Percentiles rank a stretch among this genome's conserved stretches.
Conservation (phyloP, 306 rosid species). For the Oxytropis ochrocephala region DNA sequence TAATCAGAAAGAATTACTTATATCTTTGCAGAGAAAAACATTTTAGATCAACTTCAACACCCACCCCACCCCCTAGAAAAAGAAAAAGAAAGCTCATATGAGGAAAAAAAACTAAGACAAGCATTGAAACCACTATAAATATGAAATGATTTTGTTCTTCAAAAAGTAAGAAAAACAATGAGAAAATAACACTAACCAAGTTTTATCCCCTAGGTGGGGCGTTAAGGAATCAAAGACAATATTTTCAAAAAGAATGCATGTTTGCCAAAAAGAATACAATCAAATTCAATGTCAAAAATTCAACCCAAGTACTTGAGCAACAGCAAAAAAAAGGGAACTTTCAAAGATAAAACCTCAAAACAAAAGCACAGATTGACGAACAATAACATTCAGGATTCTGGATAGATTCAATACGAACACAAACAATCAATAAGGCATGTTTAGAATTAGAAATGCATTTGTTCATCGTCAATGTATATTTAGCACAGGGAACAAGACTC, state of each 20-base stretch:
- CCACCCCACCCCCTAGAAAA: background rate
- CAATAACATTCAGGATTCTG: background rate
- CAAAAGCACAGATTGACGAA: background rate
- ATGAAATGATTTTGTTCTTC: background rate
- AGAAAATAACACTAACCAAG: background rate
- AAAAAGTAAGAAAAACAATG: background rate
- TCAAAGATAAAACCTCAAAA: background rate
- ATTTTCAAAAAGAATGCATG: background rate
- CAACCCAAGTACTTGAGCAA: background rate
- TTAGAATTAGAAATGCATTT: background rate
- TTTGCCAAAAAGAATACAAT: background rate
- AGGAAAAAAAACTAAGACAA: background rate
- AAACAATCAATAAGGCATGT: background rate
- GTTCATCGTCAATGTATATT: background rate
- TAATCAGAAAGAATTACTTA: background rate
- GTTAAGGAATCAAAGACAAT: background rate
- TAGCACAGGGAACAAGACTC: background rate
- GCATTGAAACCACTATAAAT: background rate
- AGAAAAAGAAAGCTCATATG: background rate
- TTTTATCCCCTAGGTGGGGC: background rate
- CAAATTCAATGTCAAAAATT: background rate
- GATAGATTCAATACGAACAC: background rate
- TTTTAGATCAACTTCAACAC: background rate
- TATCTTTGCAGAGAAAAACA: background rate
- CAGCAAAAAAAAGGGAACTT: background rate